Percentiles rank a stretch among this genome's conserved stretches.
phyloP scores from a whole-genome alignment of 1,139 yeast genomes.

The Blastobotrys elegans region DNA sequence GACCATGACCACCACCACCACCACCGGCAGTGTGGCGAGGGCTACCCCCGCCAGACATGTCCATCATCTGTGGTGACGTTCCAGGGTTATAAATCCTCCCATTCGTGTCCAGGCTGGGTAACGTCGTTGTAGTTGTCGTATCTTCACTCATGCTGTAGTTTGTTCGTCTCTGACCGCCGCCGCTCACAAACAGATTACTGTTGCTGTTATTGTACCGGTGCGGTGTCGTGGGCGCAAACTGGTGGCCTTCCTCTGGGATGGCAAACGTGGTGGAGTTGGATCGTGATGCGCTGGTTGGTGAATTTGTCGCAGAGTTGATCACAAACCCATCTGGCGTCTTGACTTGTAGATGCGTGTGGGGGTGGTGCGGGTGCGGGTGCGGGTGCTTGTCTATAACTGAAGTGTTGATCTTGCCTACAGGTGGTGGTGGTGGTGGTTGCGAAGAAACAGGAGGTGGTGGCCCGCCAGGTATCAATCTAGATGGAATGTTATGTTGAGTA shows the following conservation, averaged over 20 bases:
- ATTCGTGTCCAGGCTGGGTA: slow-evolving; percentile 11
- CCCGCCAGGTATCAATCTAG: slow-evolving; percentile 10
- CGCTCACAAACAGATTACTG: slow-evolving; percentile 4
- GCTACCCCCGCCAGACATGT: not conserved
- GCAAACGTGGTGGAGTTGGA: not conserved
- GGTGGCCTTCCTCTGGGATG: slow-evolving; percentile 1
- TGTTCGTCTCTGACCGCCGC: slow-evolving; percentile 18
- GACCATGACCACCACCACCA: no score
- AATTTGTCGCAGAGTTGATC: not conserved
- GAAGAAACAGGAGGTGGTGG: not conserved
- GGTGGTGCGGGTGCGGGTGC: not conserved
- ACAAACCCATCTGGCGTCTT: not conserved
- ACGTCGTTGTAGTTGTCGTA: slow-evolving; percentile 9
- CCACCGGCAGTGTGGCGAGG: no score
- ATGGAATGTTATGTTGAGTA: slow-evolving; percentile 10
- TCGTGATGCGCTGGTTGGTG: not conserved
- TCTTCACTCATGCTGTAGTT: slow-evolving; percentile 7
- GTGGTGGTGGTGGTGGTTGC: not conserved
- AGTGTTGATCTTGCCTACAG: not conserved
- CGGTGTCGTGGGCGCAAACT: slow-evolving; percentile 4
- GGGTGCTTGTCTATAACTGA: slow-evolving; percentile 1
- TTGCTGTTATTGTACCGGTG: slow-evolving; percentile 1
- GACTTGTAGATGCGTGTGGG: not conserved
- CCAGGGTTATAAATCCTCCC: slow-evolving; percentile 1
- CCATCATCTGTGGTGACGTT: slow-evolving; percentile 10